phyloP scores from a whole-genome alignment of 495 filamentous ascomycete genomes.

The Lasiosphaeriaceae sp. region DNA sequence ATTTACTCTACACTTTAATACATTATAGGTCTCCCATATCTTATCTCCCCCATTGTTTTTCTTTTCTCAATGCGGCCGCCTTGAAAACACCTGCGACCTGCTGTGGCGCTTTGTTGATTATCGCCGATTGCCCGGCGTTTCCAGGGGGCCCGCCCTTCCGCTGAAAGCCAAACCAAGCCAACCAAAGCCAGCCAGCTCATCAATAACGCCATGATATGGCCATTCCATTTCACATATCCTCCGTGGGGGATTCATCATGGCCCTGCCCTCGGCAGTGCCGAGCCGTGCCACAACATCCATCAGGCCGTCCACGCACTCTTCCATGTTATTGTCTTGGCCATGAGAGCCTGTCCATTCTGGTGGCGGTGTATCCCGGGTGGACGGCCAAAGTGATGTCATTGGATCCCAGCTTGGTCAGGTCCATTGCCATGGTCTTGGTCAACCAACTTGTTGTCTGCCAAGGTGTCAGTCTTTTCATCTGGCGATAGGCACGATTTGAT shows the following conservation, averaged over 20 bases:
- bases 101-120: too few relatives aligned
- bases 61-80: too few relatives aligned
- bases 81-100: too few relatives aligned
- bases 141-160: too few relatives aligned
- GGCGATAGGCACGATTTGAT: neutral
- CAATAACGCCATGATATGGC: constrained; percentile 10
- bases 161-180: too few relatives aligned
- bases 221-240: constrained; percentile 13
- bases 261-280: constrained; percentile 1
- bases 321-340: constrained; percentile 16
- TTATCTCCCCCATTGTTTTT: too few relatives aligned
- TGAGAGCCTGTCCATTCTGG: constrained; percentile 11
- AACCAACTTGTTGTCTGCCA: constrained; percentile 10
- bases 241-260: constrained; percentile 3
- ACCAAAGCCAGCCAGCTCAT: neutral
- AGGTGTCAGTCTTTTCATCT: neutral
- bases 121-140: too few relatives aligned
- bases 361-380: constrained; percentile 9
- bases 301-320: constrained; percentile 2
- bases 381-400: neutral
- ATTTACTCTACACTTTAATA: neutral
- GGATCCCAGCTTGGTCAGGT: constrained; percentile 1
- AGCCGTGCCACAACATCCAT: constrained; percentile 1
- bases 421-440: constrained; percentile 11
- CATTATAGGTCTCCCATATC: too few relatives aligned